A percentile compares a stretch with the other conserved stretches of the same genome.
Conservation (phyloP, 768 basidiomycete species). For the Pisolithus microcarpus region DNA sequence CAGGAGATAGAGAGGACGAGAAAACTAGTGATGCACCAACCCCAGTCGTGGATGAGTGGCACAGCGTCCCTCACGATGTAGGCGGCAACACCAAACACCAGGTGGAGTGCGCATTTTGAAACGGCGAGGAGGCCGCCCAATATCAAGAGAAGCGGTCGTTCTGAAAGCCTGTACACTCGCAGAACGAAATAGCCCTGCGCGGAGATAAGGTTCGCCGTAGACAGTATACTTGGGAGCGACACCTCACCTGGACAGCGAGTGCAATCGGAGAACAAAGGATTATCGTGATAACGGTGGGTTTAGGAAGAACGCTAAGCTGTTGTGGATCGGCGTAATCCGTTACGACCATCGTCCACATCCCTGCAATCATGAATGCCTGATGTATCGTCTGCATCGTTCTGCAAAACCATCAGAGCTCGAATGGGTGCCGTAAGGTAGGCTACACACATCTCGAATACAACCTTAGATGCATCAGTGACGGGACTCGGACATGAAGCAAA, state of each 20-base stretch:
- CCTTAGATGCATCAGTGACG: not conserved
- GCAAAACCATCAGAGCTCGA: not conserved
- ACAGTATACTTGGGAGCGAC: no score
- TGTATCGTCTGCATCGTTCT: not conserved
- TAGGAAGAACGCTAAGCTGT: not conserved
- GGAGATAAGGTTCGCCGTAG: not conserved
- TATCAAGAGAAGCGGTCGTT: not conserved
- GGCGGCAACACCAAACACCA: not conserved
- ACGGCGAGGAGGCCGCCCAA: not conserved
- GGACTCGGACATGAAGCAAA: not conserved
- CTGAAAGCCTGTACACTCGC: slow-evolving; percentile 1
- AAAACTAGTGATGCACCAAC: not conserved
- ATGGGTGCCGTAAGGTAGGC: not conserved
- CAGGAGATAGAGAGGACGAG: not conserved
- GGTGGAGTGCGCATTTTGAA: not conserved
- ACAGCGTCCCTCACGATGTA: not conserved
- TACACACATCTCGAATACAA: not conserved
- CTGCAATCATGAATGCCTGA: not conserved
- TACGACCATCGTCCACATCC: not conserved
- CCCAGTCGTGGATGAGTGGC: not conserved
- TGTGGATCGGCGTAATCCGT: not conserved
- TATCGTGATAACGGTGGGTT: not conserved
- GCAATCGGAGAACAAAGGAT: not conserved
- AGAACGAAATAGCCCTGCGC: not conserved
- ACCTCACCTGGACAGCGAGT: not conserved